Evolutionary conservation across 371 early-diverging fungal species (phyloP).

Genomic region (Mortierella sp.): DNA sequence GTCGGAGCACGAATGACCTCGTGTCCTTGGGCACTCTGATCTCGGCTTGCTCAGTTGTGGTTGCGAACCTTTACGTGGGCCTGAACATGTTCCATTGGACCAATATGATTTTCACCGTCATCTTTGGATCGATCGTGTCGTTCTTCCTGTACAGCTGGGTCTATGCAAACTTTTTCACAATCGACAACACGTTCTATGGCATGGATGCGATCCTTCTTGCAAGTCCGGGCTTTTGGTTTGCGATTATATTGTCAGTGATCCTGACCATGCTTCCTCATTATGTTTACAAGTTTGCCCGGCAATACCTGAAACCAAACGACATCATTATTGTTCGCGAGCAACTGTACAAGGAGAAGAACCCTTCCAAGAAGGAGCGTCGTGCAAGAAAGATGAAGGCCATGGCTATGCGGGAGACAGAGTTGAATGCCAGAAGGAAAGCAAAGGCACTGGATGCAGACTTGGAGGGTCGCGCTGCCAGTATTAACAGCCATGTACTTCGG

Average conservation of each 20-base stretch:
- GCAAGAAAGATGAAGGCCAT: constrained; percentile 43
- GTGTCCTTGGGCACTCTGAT: constrained; percentile 83
- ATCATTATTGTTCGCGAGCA: constrained; percentile 68
- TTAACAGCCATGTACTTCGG: constrained; percentile 32
- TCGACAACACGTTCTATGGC: constrained; percentile 51
- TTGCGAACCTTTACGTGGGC: constrained; percentile 84
- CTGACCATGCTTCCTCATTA: constrained; percentile 68
- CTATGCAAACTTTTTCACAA: constrained; percentile 48
- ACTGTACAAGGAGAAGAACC: constrained; percentile 45
- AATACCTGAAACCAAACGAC: constrained; percentile 66
- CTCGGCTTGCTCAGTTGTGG: constrained; percentile 77
- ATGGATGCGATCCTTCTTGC: constrained; percentile 56
- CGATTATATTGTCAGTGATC: constrained; percentile 54
- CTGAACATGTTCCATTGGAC: constrained; percentile 82
- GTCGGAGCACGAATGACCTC: constrained; percentile 69
- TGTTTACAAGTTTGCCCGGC: constrained; percentile 62
- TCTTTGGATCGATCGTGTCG: constrained; percentile 63
- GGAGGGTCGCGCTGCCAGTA: constrained; percentile 13
- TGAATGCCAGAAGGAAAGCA: constrained; percentile 23
- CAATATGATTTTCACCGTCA: constrained; percentile 72
- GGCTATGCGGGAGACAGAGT: constrained; percentile 27
- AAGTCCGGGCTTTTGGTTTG: constrained; percentile 62
- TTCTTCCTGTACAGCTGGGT: constrained; percentile 60
- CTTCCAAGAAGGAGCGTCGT: constrained; percentile 40
- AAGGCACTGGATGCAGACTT: constrained; percentile 29